phyloP scores from a whole-genome alignment of 2,329 filamentous ascomycete species.

The Escovopsis sp. region DNA sequence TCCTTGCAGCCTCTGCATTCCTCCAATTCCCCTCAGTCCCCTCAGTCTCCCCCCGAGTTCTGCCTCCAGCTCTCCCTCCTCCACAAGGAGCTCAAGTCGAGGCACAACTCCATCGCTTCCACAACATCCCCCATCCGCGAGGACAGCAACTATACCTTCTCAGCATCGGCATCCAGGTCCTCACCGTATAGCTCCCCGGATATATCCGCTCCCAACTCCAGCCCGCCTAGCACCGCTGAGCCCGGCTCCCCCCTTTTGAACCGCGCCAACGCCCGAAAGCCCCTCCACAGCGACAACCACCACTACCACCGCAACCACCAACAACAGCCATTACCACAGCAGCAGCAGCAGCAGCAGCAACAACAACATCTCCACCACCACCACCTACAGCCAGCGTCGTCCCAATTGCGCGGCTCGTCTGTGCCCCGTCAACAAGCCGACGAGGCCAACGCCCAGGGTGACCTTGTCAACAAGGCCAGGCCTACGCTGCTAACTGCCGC shows the following conservation, averaged over 20 bases:
- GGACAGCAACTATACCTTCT: neutral
- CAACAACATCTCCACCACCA: too few relatives aligned
- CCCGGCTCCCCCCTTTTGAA: neutral
- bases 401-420: neutral
- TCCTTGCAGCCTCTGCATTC: too few relatives aligned
- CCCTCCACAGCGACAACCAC: neutral
- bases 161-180: neutral
- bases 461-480: neutral
- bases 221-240: neutral
- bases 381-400: too few relatives aligned
- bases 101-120: neutral
- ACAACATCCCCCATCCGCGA: neutral
- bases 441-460: neutral
- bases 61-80: conserved; percentile 1
- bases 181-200: neutral
- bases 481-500: neutral
- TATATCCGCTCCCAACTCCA: neutral
- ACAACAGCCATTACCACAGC: too few relatives aligned
- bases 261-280: conserved; percentile 1
- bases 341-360: too few relatives aligned
- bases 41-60: conserved; percentile 4
- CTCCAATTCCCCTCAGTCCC: too few relatives aligned
- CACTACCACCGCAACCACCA: too few relatives aligned
- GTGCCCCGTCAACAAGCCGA: neutral
- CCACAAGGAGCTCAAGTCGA: neutral